Evolutionary conservation across 1,139 yeast genomes (phyloP), one percentile per base, ranked within the genome.

Genomic region (Neolecta irregularis): DNA sequence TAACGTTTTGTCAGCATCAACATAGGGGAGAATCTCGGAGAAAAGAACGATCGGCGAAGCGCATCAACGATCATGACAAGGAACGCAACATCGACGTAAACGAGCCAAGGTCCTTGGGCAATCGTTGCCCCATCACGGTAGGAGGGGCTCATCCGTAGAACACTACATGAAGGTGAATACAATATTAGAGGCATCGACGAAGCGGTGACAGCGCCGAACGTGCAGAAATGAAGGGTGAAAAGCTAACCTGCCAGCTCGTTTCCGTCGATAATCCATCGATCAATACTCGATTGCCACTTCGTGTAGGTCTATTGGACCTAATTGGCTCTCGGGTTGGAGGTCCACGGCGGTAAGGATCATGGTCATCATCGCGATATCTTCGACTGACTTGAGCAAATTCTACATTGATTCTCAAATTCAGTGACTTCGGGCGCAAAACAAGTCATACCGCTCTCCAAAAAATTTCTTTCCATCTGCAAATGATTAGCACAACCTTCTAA

Each of bases 331-430:
- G 22, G 41, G 43, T 15, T 40, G 44, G 31, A 46, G 44, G n/a
- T n/a, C n/a, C n/a, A n/a, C n/a, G n/a, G n/a, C n/a, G n/a, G n/a
- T n/a, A n/a, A n/a, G n/a, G 37, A 6, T 30, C 33, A 8, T 8
- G 26, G 30, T 31, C 40, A 20, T 23, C 24, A 19, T 34, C 44
- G 13, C 42, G 41, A 21, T 45, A 42, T 24, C 36, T 41, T 20
- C 48, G 46, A 16, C 41, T 44, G 32, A 52, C 52, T 44, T 48
- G 48, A 23, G 60, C 57, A 36, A 48, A 50, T 44, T 58, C 62
- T 32, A 57, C 54, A 25, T 41, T 44, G 31, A 58, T 32, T n/a
- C 25, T n/a, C n/a, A n/a, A n/a, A n/a, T 23, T 23, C 12, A 23
- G 12, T 23, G 25, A 23, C 25, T 12, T 11, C 25, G 12, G 25